Base-by-base conservation (phyloP, 768 basidiomycete genomes). In the Pulveroboletus sp. region DNA sequence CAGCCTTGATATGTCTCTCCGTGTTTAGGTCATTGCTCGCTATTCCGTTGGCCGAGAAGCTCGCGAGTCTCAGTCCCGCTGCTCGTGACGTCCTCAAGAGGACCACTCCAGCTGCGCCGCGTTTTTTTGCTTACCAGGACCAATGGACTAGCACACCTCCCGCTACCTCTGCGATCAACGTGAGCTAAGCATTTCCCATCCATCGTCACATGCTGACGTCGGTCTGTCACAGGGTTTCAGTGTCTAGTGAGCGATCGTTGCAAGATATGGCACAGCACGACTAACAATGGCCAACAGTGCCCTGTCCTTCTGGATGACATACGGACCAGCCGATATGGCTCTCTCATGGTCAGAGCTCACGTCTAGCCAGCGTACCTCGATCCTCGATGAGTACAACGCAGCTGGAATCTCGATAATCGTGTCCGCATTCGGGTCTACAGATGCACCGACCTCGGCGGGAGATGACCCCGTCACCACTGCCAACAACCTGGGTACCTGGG, bases 381-480 rank as follows among this genome's bases (percentile, higher is more conserved):
- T 76, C 57, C 64, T 79, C 51, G 54, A 73, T 1, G 70, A 76
- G 49, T 83, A 82, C 57, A 70, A 69, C 21, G 71, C 74, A 0
- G 79, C 80, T 6, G 81, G 81, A 17, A 81, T 82, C 60, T 76
- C 75, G 18, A 58, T 84, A 40, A 73, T 84, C 46, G 81, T 83
- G 5, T 78, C 79, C 39, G 72, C 69, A 4, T 83, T 83, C 54
- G 78, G 78, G 6, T 70, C 76, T 10, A 66, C 64, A 4, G 58
- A 68, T 47, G 63, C 66, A 1, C 78, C 78, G 2, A 66, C 72
- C 2, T 60, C 62, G 2, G 57, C 62, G 17, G 71, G 71, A 14
- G 57, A 52, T 1, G 67, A 77, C 50, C 68, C 78, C 3, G 57
- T 66, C 18, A 48, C 43, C 10, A 63, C 66, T 8, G 78, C 78